Evolutionary conservation across 345 rosid genomes (phyloP), one percentile per base, ranked within the genome.

Genomic region (Gossypium australe): DNA sequence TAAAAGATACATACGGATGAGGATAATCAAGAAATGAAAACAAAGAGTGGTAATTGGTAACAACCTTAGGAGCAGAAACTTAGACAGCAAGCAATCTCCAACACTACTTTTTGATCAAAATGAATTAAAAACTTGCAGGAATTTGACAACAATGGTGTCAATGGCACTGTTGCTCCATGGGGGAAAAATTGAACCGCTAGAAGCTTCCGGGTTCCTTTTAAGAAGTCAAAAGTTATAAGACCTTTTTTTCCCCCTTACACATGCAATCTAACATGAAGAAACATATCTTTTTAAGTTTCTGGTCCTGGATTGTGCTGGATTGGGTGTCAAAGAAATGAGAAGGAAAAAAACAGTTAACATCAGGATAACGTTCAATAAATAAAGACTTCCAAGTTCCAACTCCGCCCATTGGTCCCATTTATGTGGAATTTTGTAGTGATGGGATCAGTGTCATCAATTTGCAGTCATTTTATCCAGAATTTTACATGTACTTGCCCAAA

Each of bases 261-360:
- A 58, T 59, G 16, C 8, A 62, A 52, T 41, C 24, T 7, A 41
- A n/a, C 18, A 61, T 57, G 74, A 45, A 49, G 4, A 22, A 69
- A 63, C 58, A 45, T 60, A 34, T 62, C 75, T 69, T 41, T 34
- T 58, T 29, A 12, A 11, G 53, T 17, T 9, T 71, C 64, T 44
- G 41, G 4, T 63, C 27, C 29, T 34, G 60, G 51, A 10, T 18
- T 51, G 18, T 34, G 7, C 41, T 34, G 41, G 41, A 9, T 34
- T 20, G 20, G 34, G 62, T 55, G 75, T 45, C 27, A 80, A 65
- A 63, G 59, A 18, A 56, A 59, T 64, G 13, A 17, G 64, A 20
- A 45, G 4, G 27, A 3, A 20, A 11, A 2, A 48, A 58, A 24
- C 7, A 6, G 76, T 59, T 63, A 13, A 70, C 38, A 59, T 24